phyloP scores from a whole-genome alignment of 139 green algal species.

The Raphidocelis subcapitata region DNA sequence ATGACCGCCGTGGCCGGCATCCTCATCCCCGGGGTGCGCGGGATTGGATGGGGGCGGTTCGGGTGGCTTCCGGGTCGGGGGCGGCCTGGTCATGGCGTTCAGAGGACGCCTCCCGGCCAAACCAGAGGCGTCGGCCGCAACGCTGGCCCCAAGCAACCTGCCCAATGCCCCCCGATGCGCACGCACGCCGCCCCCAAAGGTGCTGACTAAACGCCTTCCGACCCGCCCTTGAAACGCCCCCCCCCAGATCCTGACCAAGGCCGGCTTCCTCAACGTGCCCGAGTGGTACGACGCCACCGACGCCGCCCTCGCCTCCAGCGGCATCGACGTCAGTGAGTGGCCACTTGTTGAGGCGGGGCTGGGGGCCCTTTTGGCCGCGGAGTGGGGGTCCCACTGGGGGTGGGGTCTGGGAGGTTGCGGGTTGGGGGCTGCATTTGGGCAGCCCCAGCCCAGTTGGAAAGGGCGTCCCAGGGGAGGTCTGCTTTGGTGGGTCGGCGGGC shows the following conservation, averaged over 20 bases:
- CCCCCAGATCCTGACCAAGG: slow-evolving; percentile 68
- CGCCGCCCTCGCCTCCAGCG: slow-evolving; percentile 44
- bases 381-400: too few relatives aligned
- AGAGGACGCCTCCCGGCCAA: background rate
- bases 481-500: too few relatives aligned
- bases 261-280: slow-evolving; percentile 70
- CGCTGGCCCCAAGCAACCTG: background rate
- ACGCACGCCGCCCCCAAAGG: background rate
- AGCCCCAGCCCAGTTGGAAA: too few relatives aligned
- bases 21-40: slow-evolving; percentile 67
- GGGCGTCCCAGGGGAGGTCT: too few relatives aligned
- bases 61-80: background rate
- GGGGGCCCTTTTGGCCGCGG: too few relatives aligned
- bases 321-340: slow-evolving; percentile 15
- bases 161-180: background rate
- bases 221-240: background rate
- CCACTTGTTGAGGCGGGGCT: too few relatives aligned
- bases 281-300: slow-evolving; percentile 84
- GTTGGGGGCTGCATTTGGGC: too few relatives aligned
- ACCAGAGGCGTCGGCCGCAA: background rate
- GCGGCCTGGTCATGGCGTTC: background rate
- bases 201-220: background rate
- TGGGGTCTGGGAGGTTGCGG: too few relatives aligned
- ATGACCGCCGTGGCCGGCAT: slow-evolving; percentile 91
- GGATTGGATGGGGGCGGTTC: background rate